Conservation (phyloP, 1,139 yeast genomes). For the Pneumocystis carinii region DNA sequence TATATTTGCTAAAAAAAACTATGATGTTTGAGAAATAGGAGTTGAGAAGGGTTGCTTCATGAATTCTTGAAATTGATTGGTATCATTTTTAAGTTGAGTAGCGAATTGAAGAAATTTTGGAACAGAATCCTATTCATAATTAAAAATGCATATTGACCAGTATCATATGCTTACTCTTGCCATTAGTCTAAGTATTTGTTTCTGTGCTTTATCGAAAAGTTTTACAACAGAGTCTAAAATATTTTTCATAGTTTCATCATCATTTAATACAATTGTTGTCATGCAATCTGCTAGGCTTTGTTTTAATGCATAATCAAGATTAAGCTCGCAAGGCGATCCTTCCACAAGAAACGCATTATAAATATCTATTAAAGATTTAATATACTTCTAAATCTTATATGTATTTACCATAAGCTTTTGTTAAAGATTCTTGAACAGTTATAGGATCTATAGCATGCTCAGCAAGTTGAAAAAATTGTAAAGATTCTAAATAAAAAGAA, state of each 20-base stretch:
- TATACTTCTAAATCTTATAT: slow-evolving; percentile 23
- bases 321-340: slow-evolving; percentile 58
- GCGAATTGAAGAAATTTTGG: slow-evolving; percentile 14
- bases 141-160: background rate
- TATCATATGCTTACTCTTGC: slow-evolving; percentile 10
- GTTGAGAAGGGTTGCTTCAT: background rate
- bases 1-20: background rate
- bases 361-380: slow-evolving; percentile 25
- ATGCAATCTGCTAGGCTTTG: slow-evolving; percentile 35
- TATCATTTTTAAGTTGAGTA: slow-evolving; percentile 6
- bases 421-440: slow-evolving; percentile 10
- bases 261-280: slow-evolving; percentile 14
- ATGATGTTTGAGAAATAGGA: background rate
- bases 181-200: slow-evolving; percentile 17
- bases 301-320: slow-evolving; percentile 48
- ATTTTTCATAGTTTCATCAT: slow-evolving; percentile 7
- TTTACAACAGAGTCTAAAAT: slow-evolving; percentile 11
- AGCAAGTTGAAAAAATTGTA: slow-evolving; percentile 19
- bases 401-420: slow-evolving; percentile 12
- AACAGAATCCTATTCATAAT: slow-evolving; percentile 11
- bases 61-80: background rate
- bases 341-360: slow-evolving; percentile 53
- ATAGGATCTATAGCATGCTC: slow-evolving; percentile 17
- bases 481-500: slow-evolving; percentile 50
- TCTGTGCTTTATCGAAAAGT: slow-evolving; percentile 14